Evolutionary conservation across 495 filamentous ascomycete genomes (phyloP), one percentile per base, ranked within the genome.

Genomic region (Penicillium robsamsonii): DNA sequence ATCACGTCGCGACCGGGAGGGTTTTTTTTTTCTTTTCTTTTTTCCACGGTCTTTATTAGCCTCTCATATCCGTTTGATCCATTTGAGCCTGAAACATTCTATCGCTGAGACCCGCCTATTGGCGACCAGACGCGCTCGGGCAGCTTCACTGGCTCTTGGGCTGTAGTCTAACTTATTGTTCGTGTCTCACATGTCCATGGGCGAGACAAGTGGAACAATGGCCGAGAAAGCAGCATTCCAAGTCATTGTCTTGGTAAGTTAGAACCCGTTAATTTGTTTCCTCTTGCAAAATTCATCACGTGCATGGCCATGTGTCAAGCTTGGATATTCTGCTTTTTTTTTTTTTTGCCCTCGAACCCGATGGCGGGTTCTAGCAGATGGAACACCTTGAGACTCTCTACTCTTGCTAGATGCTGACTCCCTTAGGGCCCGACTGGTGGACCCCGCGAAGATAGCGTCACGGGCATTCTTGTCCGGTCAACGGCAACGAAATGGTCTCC

Each of bases 401-500:
- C 25, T 53, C 15, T 25, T 38, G 10, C 31, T 2, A 8, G 6
- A 45, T 54, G 55, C 70, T 75, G 45, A 75, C 59, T 44, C n/a
- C n/a, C n/a, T 18, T 25, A 97, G 92, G 94, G 94, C 51, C 85
- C 90, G 29, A 91, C 90, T 49, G 94, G 94, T 61, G 94, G 94
- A 29, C 94, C 94, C 10, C 82, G 82, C 60, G 94, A 98, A 75
- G 85, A 91, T 64, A 89, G 90, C 62, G 87, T 92, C 4, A 97
- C 94, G 4, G 91, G 91, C 10, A 81, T 97, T 35, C 83, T 98
- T 2, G 87, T 97, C 41, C 88, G 93, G 45, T 92, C 92, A 2
- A 80, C 85, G 8, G 76, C 85, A n/a, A 82, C 85, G 31, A 78
- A 80, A 40, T 98, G 94, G 94, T 66, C 80, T 22, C 87, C 83